Evolutionary conservation across 108 stramenopile genomes (phyloP).

Genomic region (Skeletonema potamos): DNA sequence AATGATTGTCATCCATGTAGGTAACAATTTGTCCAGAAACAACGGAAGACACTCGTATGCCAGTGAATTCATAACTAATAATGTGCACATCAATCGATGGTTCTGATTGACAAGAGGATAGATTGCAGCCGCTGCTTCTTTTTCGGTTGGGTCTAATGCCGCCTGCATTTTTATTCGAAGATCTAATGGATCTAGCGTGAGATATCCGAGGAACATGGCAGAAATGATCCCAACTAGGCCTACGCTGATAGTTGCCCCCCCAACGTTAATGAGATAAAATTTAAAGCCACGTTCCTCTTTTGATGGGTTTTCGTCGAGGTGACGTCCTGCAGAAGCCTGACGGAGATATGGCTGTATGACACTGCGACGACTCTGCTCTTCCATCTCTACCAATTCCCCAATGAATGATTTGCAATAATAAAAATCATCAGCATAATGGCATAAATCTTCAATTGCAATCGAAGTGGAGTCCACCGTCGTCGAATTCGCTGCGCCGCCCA

Average conservation of each 20-base stretch:
- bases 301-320: neutral
- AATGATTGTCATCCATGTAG: constrained; percentile 76
- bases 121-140: constrained; percentile 35
- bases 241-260: constrained; percentile 44
- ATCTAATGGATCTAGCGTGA: constrained; percentile 81
- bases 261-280: constrained; percentile 29
- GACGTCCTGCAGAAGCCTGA: neutral
- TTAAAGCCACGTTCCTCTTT: neutral
- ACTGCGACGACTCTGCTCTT: neutral
- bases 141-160: constrained; percentile 49
- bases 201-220: constrained; percentile 78
- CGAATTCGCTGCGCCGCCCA: neutral
- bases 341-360: neutral
- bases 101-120: constrained; percentile 62
- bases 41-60: constrained; percentile 89
- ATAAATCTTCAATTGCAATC: neutral
- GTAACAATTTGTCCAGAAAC: constrained; percentile 85
- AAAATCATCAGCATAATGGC: neutral
- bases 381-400: neutral
- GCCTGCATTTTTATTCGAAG: constrained; percentile 54
- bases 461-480: neutral
- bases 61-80: constrained; percentile 86
- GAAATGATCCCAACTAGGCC: constrained; percentile 69
- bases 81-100: constrained; percentile 86
- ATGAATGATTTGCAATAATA: neutral